Base-by-base conservation (phyloP, 129 eudicot genomes). In the Arctium minus region DNA sequence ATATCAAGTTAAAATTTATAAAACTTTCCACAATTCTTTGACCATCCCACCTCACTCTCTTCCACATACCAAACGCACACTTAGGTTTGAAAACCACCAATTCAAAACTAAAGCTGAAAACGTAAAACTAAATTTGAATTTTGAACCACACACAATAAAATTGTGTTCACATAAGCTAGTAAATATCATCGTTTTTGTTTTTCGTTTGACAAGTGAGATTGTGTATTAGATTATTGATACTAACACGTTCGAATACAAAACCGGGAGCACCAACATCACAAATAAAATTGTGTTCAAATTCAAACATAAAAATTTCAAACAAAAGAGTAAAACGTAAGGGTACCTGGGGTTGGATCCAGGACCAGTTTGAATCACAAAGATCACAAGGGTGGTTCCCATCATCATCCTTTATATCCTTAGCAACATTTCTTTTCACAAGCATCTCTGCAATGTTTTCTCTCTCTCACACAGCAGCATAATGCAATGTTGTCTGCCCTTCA, bases 401-500 rank as follows among this genome's bases (percentile, higher is more conserved):
- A 36, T 91, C 85, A 75, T 93, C 98, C 85, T 84, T 90, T 13
- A 85, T 73, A 80, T 88, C 83, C 42, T 75, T 80, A 44, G 93
- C 90, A 35, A 97, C 98, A 46, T 87, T 88, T 37, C 90, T 90
- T 80, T 93, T 96, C 89, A 96, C 94, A 33, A 96, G 99, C 71
- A 93, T 82, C 83, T 93, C 93, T 1, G 99, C 97, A 9, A 93
- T 88, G 68, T 75, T 85, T 75, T 90, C 91, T 88, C 99, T 90
- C 68, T 96, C 99, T 78, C 99, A 96, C 50, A 96, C 94, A 82
- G 94, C 98, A 82, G 99, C 98, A 85, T 96, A 96, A 84, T 96
- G 99, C 88, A 96, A 80, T 2, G 99, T 85, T 85, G 97, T 93
- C 81, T 96, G 99, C 9, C 99, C 99, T 91, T 96, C 99, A 67